These are phyloP conservation scores for Umbilicaria muhlenbergii DNA, from an alignment of 495 filamentous ascomycete genomes.

Conservation along the genomic window DNA sequence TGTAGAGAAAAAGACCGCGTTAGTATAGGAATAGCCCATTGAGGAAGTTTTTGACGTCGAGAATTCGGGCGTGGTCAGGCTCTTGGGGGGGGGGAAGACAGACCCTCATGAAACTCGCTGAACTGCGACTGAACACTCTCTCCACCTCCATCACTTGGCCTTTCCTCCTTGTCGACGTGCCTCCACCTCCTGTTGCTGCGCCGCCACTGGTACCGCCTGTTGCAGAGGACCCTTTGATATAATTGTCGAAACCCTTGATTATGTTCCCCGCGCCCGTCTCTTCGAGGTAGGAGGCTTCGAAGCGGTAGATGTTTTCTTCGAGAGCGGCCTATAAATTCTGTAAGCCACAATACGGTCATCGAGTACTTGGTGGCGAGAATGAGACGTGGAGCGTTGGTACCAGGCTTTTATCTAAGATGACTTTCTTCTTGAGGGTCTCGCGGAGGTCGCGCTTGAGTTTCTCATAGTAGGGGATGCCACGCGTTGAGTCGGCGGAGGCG, in stretches of 20 bases:
- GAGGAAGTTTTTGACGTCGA: not conserved
- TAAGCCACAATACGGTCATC: not conserved
- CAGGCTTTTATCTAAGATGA: slow-evolving; percentile 49
- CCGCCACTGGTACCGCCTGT: slow-evolving; percentile 16
- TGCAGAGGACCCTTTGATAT: slow-evolving; percentile 67
- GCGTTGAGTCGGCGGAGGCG: slow-evolving; percentile 18
- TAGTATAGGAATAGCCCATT: not conserved
- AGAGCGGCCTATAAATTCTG: slow-evolving; percentile 30
- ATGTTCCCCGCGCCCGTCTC: slow-evolving; percentile 87
- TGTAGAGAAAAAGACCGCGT: slow-evolving; percentile 7
- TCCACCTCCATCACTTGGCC: slow-evolving; percentile 31
- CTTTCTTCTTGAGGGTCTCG: slow-evolving; percentile 51
- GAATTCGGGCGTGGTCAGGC: not conserved
- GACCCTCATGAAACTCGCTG: slow-evolving; percentile 35
- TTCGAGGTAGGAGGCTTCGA: slow-evolving; percentile 80
- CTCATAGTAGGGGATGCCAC: slow-evolving; percentile 54
- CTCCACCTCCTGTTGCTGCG: slow-evolving; percentile 7
- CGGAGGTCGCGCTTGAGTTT: slow-evolving; percentile 54
- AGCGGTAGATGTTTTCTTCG: slow-evolving; percentile 73
- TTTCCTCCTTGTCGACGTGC: slow-evolving; percentile 26
- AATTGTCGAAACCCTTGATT: slow-evolving; percentile 91
- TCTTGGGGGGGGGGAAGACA: slow-evolving; percentile 1
- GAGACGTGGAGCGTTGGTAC: slow-evolving; percentile 19
- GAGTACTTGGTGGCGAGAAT: not conserved
- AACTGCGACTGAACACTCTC: slow-evolving; percentile 36